phyloP scores from a whole-genome alignment of 257 asterid genomes.

The Oldenlandia corymbosa region DNA sequence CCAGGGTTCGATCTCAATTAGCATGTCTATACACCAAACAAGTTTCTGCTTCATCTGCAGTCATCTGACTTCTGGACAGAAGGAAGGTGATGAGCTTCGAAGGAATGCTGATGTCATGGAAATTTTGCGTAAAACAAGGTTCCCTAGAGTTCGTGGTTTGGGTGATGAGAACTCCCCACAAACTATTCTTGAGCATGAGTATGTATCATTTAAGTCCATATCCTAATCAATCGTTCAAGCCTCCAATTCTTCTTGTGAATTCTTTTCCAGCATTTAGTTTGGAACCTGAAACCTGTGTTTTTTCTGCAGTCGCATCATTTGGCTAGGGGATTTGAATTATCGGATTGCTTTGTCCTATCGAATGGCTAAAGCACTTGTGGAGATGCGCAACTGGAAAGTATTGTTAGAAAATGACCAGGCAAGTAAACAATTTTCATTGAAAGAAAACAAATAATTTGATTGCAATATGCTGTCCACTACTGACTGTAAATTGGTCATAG shows the following conservation, averaged over 20 bases:
- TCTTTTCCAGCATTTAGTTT: background rate
- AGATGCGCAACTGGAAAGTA: constrained; percentile 96
- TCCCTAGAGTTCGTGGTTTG: constrained; percentile 65
- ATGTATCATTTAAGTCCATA: constrained; percentile 16
- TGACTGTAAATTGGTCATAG: background rate
- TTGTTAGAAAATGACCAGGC: constrained; percentile 94
- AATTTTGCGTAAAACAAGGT: constrained; percentile 88
- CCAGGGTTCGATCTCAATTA: constrained; percentile 97
- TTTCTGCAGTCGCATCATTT: constrained; percentile 69
- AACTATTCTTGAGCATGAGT: constrained; percentile 97
- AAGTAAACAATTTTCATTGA: constrained; percentile 18
- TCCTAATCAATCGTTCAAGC: constrained; percentile 1
- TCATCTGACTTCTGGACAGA: constrained; percentile 95
- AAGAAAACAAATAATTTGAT: background rate
- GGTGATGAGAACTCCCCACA: constrained; percentile 81
- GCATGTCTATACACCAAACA: constrained; percentile 97
- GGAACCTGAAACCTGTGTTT: constrained; percentile 11
- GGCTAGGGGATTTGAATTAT: constrained; percentile 98
- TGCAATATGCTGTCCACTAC: background rate
- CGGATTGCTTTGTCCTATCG: constrained; percentile 84
- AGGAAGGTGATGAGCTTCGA: constrained; percentile 91
- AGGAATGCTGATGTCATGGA: constrained; percentile 98
- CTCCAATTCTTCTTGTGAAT: background rate
- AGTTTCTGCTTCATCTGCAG: constrained; percentile 98
- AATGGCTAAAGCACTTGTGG: constrained; percentile 88